These are phyloP conservation scores for Apiotrichum porosum DNA, from an alignment of 1,284 basidiomycete genomes.

Conservation along the genomic window DNA sequence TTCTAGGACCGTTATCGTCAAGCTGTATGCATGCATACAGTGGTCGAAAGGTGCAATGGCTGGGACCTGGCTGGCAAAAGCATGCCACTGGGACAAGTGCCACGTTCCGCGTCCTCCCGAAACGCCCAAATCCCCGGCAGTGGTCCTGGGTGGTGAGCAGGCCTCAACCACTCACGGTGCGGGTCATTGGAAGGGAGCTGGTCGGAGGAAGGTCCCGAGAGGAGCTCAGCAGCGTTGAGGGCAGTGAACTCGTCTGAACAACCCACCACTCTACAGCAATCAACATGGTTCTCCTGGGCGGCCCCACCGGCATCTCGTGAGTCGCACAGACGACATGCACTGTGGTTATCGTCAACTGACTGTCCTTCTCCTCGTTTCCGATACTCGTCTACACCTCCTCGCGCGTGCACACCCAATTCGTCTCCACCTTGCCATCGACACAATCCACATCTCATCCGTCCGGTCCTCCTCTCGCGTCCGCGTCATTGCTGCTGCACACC, in stretches of 20 bases:
- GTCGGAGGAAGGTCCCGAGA: too few relatives aligned
- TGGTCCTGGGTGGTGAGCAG: too few relatives aligned
- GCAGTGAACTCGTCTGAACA: not conserved
- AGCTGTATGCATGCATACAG: too few relatives aligned
- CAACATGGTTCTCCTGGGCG: slow-evolving; percentile 55
- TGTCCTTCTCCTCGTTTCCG: not conserved
- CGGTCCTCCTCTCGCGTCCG: not conserved
- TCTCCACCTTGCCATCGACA: not conserved
- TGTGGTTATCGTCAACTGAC: not conserved
- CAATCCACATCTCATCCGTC: not conserved
- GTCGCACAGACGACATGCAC: slow-evolving; percentile 5
- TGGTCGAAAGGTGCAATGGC: too few relatives aligned
- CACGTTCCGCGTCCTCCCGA: too few relatives aligned
- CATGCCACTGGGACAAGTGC: too few relatives aligned
- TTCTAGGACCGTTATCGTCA: too few relatives aligned
- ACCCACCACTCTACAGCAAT: slow-evolving; percentile 16
- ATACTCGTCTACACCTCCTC: not conserved
- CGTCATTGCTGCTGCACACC: not conserved
- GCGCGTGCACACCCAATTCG: not conserved
- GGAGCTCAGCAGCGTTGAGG: too few relatives aligned
- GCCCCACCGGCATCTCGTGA: slow-evolving; percentile 66
- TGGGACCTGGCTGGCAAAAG: too few relatives aligned
- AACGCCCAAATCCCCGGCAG: too few relatives aligned
- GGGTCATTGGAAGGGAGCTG: too few relatives aligned
- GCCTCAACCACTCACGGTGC: too few relatives aligned